Base-by-base conservation (phyloP, 805 yeast genomes). In the Blastobotrys terrestris region DNA sequence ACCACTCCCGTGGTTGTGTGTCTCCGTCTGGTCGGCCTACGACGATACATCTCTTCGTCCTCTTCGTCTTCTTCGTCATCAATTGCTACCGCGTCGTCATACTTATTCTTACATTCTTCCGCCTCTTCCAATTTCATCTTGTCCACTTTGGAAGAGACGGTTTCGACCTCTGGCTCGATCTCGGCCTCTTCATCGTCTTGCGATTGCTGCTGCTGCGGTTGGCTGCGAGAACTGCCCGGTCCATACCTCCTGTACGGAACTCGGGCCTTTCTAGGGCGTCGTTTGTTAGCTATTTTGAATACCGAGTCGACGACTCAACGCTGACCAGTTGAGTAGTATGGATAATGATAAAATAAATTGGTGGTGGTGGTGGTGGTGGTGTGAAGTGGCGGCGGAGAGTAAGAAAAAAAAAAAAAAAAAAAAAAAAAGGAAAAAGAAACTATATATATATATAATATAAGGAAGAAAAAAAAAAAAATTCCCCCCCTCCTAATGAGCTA, bases 241-340 rank as follows among this genome's bases (percentile, higher is more conserved):
- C 79, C 89, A 66, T 87, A 88, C 67, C 84, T 78, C 67, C 82
- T 77, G 70, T 87, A 90, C 3, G 91, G 90, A 52, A 90, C 89
- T 57, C 84, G 82, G 46, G 78, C 74, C 75, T 90, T 85, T 74
- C 85, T 85, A 8, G 96, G 90, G 66, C 97, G 78, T 63, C 91
- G 72, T 68, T 89, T 90, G 70, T 90, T 90, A 35, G 90, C 97
- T 84, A 90, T 90, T 16, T 48, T 60, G 35, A 26, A 5, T 26
- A 26, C n/a, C n/a, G n/a, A n/a, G n/a, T n/a, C n/a, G n/a, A n/a
- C n/a, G n/a, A n/a, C n/a, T n/a, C n/a, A n/a, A n/a, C n/a, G n/a
- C n/a, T n/a, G n/a, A n/a, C n/a, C n/a, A n/a, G 35, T 5, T 26
- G 35, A 6, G 35, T 26, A 11, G 5, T 26, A 11, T 11, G 5